A percentile compares a stretch with the other conserved stretches of the same genome.
These are phyloP conservation scores for Chenopodium suecicum DNA, from an alignment of 148 eudicot genomes.

Conservation along the genomic window DNA sequence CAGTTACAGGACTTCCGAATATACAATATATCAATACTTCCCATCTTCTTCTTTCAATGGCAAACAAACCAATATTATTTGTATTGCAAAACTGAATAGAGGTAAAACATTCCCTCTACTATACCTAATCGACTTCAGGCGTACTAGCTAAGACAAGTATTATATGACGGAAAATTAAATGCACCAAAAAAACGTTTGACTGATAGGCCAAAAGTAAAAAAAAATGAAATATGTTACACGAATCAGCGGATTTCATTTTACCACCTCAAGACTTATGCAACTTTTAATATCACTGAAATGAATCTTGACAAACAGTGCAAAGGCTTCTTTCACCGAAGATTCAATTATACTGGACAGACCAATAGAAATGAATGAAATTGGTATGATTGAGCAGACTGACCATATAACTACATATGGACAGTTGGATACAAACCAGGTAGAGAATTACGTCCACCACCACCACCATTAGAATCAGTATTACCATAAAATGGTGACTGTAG, in stretches of 20 bases:
- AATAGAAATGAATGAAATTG: slow-evolving; percentile 17
- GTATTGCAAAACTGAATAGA: slow-evolving; percentile 29
- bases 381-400: not conserved
- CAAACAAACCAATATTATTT: slow-evolving; percentile 19
- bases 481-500: slow-evolving; percentile 56
- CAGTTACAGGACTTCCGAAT: slow-evolving; percentile 20
- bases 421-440: slow-evolving; percentile 51
- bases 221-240: not conserved
- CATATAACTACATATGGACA: slow-evolving; percentile 28
- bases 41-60: slow-evolving; percentile 10
- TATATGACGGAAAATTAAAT: not conserved
- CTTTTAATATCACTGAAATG: slow-evolving; percentile 1
- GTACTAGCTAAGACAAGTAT: slow-evolving; percentile 1
- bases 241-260: slow-evolving; percentile 6
- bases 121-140: slow-evolving; percentile 5
- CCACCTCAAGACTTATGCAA: not conserved
- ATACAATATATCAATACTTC: slow-evolving; percentile 22
- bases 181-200: not conserved
- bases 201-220: not conserved
- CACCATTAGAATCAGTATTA: slow-evolving; percentile 61
- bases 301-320: slow-evolving; percentile 7
- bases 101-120: slow-evolving; percentile 9
- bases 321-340: slow-evolving; percentile 1
- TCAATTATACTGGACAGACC: slow-evolving; percentile 10
- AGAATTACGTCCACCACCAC: slow-evolving; percentile 43